These are phyloP conservation scores for Macrophomina phaseolina DNA, from an alignment of 2,329 filamentous ascomycete genomes.

Conservation along the genomic window DNA sequence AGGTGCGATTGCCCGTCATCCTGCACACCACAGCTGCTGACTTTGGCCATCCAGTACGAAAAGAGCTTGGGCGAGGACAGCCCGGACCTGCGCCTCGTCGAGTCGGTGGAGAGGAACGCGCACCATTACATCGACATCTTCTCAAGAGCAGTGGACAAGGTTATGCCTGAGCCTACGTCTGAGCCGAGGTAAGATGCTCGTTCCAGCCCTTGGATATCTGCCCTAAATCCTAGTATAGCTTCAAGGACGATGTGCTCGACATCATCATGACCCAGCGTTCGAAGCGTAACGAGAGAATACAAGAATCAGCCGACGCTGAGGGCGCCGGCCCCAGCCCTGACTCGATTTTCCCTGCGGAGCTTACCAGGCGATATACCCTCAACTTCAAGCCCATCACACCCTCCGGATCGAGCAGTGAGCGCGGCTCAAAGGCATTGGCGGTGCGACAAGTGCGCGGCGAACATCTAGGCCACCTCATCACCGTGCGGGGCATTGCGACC, in stretches of 20 bases:
- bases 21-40: neutral
- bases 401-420: slow-evolving; percentile 67
- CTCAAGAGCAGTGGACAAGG: slow-evolving; percentile 83
- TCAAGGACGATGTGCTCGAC: slow-evolving; percentile 97
- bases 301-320: slow-evolving; percentile 48
- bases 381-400: slow-evolving; percentile 93
- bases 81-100: slow-evolving; percentile 71
- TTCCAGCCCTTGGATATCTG: neutral
- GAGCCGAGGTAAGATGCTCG: slow-evolving; percentile 71
- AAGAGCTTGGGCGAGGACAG: slow-evolving; percentile 63
- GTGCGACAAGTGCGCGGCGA: slow-evolving; percentile 92
- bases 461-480: slow-evolving; percentile 91
- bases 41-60: slow-evolving; percentile 69
- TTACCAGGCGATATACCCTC: slow-evolving; percentile 91
- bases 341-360: slow-evolving; percentile 86
- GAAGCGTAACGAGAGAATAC: slow-evolving; percentile 79
- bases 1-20: slow-evolving; percentile 56
- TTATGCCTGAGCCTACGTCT: slow-evolving; percentile 77
- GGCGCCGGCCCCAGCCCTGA: slow-evolving; percentile 65
- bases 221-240: slow-evolving; percentile 57
- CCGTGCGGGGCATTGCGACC: slow-evolving; percentile 90
- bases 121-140: slow-evolving; percentile 95
- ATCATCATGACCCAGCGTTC: slow-evolving; percentile 93
- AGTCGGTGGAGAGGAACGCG: slow-evolving; percentile 87
- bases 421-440: slow-evolving; percentile 71